Evolutionary conservation across 768 basidiomycete genomes (phyloP).

Genomic region (Xerocomus brunneocitrinus): DNA sequence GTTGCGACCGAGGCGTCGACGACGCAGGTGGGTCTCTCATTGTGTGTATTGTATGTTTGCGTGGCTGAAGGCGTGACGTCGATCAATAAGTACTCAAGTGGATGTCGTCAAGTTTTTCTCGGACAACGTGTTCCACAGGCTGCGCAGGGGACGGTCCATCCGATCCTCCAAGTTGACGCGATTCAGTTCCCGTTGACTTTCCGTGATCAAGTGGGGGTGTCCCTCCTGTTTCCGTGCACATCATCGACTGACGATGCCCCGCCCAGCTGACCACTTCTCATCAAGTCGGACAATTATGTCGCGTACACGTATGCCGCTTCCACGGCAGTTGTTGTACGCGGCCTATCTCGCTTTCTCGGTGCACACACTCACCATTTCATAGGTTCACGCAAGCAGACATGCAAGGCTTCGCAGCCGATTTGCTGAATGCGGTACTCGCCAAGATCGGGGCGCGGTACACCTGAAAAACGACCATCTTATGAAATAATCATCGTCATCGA

Average conservation of each 20-base stretch:
- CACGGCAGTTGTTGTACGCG: conserved; percentile 79
- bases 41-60: background rate
- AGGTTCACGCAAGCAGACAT: conserved; percentile 90
- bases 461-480: conserved; percentile 97
- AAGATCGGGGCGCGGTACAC: conserved; percentile 75
- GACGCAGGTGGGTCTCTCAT: conserved; percentile 47
- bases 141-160: conserved; percentile 62
- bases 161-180: conserved; percentile 92
- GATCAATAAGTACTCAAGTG: conserved; percentile 83
- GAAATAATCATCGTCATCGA: conserved; percentile 47
- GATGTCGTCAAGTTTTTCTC: conserved; percentile 96
- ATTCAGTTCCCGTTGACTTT: conserved; percentile 94
- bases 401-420: conserved; percentile 69
- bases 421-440: conserved; percentile 66
- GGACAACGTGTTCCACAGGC: conserved; percentile 82
- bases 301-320: conserved; percentile 96
- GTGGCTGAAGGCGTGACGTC: conserved; percentile 64
- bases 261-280: conserved; percentile 74
- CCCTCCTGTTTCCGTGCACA: background rate
- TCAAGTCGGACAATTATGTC: conserved; percentile 81
- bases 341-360: background rate
- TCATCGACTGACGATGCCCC: background rate
- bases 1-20: conserved; percentile 89
- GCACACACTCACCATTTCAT: background rate
- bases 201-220: conserved; percentile 74